Base-by-base conservation (phyloP, 2,329 filamentous ascomycete species). In the Furcasterigmium sp. region DNA sequence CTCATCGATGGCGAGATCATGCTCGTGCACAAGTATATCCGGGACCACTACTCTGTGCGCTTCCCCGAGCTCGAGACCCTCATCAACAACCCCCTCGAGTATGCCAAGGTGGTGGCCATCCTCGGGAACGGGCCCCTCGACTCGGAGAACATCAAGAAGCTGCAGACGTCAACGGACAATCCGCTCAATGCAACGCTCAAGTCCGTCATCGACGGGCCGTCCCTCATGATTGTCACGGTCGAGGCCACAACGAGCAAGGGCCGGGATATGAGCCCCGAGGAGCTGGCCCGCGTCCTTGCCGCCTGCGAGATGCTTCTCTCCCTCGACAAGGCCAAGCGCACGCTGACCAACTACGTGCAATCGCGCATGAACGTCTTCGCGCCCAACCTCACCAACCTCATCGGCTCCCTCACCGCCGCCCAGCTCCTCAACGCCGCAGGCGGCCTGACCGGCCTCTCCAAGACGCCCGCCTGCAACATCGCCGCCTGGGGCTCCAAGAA, bases 351-450 rank as follows among this genome's bases (percentile, higher is more conserved):
- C 60, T 98, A 95, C 57, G 93, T 98, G 14, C 88, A 96, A 65
- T 96, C 91, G 28, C 87, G 93, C 48, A 97, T 98, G 88, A 93
- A 86, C 53, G 75, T 95, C 26, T 97, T 97, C 59, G 93, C 93
- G 5, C 93, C 93, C 0, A 98, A 98, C 56, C 68, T 97, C 42
- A 95, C 93, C 1, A 84, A 82, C 2, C 78, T 98, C 15, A 87
- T 98, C 45, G 93, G 93, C 15, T 93, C 91, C 1, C 75, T 95
- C 15, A 96, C 91, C 3, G 91, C 93, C 8, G 93, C 93, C 4
- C 91, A 97, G 65, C 79, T 98, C n/a, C 85, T 98, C 56, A 96
- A 96, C 64, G 88, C 89, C 46, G 87, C 90, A 0, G 93, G 93
- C 49, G 93, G 93, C 8, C 71, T 98, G 25, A 87, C 84, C 2